phyloP scores from a whole-genome alignment of 805 yeast genomes.

The Danielia oregonensis region DNA sequence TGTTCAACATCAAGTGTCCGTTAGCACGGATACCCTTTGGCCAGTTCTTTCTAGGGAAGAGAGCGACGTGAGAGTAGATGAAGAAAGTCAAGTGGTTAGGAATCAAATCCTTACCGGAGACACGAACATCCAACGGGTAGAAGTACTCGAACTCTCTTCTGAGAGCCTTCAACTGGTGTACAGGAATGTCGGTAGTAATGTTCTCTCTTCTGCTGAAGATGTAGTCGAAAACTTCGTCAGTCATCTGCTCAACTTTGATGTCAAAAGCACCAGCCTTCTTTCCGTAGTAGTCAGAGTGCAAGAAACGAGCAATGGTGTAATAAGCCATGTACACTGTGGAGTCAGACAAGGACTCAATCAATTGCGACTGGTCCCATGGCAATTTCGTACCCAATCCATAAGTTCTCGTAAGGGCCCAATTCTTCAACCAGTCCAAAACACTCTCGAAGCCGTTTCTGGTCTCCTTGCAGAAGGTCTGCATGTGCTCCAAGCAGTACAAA shows the following conservation, averaged over 20 bases:
- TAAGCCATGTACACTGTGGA: conserved; percentile 94
- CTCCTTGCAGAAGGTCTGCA: conserved; percentile 80
- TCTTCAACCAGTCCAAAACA: conserved; percentile 91
- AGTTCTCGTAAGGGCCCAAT: conserved; percentile 97
- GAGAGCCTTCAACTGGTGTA: conserved; percentile 61
- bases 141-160: conserved; percentile 96
- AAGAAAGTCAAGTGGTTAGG: conserved; percentile 97
- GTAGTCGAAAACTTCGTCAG: conserved; percentile 90
- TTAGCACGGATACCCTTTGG: conserved; percentile 92
- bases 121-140: conserved; percentile 88
- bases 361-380: conserved; percentile 94
- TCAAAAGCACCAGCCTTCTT: conserved; percentile 65
- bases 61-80: conserved; percentile 87
- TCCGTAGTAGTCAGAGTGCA: conserved; percentile 88
- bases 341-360: conserved; percentile 93
- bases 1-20: conserved; percentile 92
- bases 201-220: conserved; percentile 72
- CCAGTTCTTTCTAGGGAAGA: conserved; percentile 90
- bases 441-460: conserved; percentile 90
- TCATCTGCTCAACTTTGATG: conserved; percentile 79
- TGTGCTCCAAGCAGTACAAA: conserved; percentile 65
- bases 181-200: conserved; percentile 56
- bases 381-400: conserved; percentile 92
- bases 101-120: conserved; percentile 95
- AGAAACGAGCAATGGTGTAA: conserved; percentile 83